Percentiles rank a stretch among this genome's conserved stretches.
phyloP scores from a whole-genome alignment of 352 stramenopile genomes.

The Pythium pectinolyticum region DNA sequence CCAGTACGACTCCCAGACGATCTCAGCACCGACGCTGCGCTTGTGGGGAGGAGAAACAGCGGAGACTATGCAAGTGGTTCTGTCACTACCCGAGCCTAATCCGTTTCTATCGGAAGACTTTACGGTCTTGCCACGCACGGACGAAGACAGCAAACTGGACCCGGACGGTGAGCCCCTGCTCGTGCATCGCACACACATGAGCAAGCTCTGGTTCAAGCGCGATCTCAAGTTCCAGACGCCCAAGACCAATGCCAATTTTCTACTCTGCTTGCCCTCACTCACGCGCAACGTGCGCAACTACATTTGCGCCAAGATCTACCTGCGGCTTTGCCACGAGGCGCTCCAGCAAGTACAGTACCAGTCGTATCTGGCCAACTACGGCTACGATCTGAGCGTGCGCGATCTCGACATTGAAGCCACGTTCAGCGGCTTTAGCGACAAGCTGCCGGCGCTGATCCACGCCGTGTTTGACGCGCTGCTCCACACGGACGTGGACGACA shows the following conservation, averaged over 20 bases:
- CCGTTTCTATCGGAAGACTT: constrained; percentile 73
- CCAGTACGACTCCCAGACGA: constrained; percentile 44
- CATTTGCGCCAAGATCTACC: constrained; percentile 66
- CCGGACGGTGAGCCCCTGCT: constrained; percentile 37
- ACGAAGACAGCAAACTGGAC: constrained; percentile 12
- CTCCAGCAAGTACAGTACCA: constrained; percentile 71
- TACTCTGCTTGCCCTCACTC: constrained; percentile 55
- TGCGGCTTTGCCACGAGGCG: constrained; percentile 61
- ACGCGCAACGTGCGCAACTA: constrained; percentile 43
- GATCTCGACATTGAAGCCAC: constrained; percentile 69
- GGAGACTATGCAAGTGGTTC: neutral
- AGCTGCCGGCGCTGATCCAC: constrained; percentile 50
- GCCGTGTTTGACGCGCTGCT: constrained; percentile 50
- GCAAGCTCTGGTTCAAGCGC: constrained; percentile 78
- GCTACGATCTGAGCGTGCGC: constrained; percentile 53
- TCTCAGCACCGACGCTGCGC: constrained; percentile 30
- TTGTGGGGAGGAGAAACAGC: constrained; percentile 24
- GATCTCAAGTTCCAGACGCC: constrained; percentile 65
- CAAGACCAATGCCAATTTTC: constrained; percentile 66
- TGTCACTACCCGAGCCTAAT: constrained; percentile 39
- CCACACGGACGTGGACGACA: constrained; percentile 29
- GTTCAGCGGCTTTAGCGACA: constrained; percentile 75
- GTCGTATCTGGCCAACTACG: constrained; percentile 54
- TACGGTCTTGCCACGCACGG: constrained; percentile 35
- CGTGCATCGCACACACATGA: constrained; percentile 28